phyloP scores from a whole-genome alignment of 345 rosid genomes.

The Garcia nutans region DNA sequence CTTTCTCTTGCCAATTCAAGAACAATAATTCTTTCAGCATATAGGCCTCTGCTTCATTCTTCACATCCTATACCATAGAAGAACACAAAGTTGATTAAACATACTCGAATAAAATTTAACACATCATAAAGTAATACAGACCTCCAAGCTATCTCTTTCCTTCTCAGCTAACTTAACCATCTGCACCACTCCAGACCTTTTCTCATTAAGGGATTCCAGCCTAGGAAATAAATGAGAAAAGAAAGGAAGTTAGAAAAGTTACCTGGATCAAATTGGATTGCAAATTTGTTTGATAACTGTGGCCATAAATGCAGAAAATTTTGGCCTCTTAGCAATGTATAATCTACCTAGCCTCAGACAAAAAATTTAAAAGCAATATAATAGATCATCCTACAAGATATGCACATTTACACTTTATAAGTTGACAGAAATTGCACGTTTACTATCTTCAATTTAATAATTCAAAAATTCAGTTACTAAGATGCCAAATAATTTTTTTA shows the following conservation, averaged over 20 bases:
- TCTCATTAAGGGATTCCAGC: constrained; percentile 83
- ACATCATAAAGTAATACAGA: constrained; percentile 34
- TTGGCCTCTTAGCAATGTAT: background rate
- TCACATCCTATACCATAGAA: constrained; percentile 60
- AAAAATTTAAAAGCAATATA: no score
- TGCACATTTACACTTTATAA: background rate
- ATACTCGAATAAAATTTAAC: background rate
- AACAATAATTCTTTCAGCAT: constrained; percentile 86
- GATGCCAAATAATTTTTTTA: background rate
- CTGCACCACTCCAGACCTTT: constrained; percentile 93
- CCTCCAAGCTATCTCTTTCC: constrained; percentile 96
- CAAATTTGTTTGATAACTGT: background rate
- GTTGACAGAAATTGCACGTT: background rate
- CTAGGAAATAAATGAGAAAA: constrained; percentile 28
- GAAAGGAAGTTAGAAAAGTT: background rate
- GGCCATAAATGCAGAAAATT: background rate
- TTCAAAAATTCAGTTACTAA: background rate
- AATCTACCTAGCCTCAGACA: background rate
- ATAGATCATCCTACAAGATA: background rate
- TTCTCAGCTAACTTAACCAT: constrained; percentile 97
- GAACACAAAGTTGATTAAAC: constrained; percentile 17
- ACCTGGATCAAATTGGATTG: background rate
- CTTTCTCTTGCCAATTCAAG: constrained; percentile 95
- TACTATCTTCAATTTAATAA: background rate
- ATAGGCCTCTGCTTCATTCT: constrained; percentile 92